Percentiles rank a stretch among this genome's conserved stretches.
Conservation (phyloP, 305 asterid species). For the Rubia tinctorum region DNA sequence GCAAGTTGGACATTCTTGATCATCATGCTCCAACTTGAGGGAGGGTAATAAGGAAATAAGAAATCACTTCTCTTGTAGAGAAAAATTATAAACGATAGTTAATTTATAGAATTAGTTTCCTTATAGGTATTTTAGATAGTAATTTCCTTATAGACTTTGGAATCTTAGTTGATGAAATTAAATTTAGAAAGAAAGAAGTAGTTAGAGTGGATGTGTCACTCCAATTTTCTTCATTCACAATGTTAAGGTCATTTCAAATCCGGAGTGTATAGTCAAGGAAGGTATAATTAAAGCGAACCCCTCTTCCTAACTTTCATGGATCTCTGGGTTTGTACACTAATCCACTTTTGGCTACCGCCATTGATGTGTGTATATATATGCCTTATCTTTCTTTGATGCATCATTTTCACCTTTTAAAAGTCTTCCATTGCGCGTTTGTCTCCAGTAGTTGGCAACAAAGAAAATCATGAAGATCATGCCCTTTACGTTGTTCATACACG, state of each 20-base stretch:
- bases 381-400: not conserved
- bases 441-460: not conserved
- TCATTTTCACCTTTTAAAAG: not conserved
- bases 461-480: not conserved
- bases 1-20: no score
- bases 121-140: no score
- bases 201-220: not conserved
- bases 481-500: not conserved
- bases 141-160: no score
- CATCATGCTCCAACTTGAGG: no score
- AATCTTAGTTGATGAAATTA: no score
- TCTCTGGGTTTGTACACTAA: not conserved
- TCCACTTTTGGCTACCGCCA: not conserved
- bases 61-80: no score
- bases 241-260: not conserved
- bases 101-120: no score
- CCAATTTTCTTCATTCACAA: not conserved
- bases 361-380: not conserved
- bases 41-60: no score
- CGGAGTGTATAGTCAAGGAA: not conserved
- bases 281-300: not conserved
- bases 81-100: no score
- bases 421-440: constrained; percentile 6
- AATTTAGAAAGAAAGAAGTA: no score
- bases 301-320: not conserved